Percentiles rank a stretch among this genome's conserved stretches.
Conservation (phyloP, 1,139 yeast genomes). For the Magnusiomyces paraingens region DNA sequence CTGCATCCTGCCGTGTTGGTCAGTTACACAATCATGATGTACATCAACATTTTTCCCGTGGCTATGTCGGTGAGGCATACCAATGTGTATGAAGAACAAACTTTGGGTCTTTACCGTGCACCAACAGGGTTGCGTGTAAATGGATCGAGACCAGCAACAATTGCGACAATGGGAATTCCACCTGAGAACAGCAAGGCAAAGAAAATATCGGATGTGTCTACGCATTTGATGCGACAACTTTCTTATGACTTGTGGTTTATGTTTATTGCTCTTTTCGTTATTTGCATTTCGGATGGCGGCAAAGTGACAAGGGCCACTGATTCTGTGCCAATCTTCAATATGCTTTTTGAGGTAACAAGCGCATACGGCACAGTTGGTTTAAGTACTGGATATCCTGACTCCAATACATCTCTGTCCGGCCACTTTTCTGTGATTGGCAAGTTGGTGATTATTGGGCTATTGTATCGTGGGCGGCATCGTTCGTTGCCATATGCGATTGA, state of each 20-base stretch:
- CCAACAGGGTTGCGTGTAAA: constrained; percentile 18
- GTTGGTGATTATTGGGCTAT: constrained; percentile 76
- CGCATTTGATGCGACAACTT: constrained; percentile 85
- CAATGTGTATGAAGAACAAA: constrained; percentile 94
- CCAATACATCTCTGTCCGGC: constrained; percentile 63
- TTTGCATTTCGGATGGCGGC: constrained; percentile 78
- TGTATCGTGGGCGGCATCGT: constrained; percentile 94
- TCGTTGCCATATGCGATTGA: constrained; percentile 92
- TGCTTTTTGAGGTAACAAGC: constrained; percentile 82
- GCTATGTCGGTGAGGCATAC: constrained; percentile 96
- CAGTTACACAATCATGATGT: constrained; percentile 95
- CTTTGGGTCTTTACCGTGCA: constrained; percentile 72
- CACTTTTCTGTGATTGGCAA: constrained; percentile 71
- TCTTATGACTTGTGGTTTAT: constrained; percentile 95
- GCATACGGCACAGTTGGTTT: constrained; percentile 97
- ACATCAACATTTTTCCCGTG: constrained; percentile 89
- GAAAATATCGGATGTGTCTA: constrained; percentile 57
- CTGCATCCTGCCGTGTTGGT: constrained; percentile 91
- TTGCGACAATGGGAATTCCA: too few species aligned
- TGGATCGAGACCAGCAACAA: constrained; percentile 28
- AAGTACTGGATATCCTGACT: constrained; percentile 71
- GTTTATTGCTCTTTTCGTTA: constrained; percentile 74
- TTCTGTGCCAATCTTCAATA: constrained; percentile 60
- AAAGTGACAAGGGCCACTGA: constrained; percentile 43
- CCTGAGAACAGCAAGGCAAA: constrained; percentile 24